Percentiles rank a stretch among this genome's conserved stretches.
phyloP scores from a whole-genome alignment of 768 basidiomycete genomes.

The Neoboletus magnificus region DNA sequence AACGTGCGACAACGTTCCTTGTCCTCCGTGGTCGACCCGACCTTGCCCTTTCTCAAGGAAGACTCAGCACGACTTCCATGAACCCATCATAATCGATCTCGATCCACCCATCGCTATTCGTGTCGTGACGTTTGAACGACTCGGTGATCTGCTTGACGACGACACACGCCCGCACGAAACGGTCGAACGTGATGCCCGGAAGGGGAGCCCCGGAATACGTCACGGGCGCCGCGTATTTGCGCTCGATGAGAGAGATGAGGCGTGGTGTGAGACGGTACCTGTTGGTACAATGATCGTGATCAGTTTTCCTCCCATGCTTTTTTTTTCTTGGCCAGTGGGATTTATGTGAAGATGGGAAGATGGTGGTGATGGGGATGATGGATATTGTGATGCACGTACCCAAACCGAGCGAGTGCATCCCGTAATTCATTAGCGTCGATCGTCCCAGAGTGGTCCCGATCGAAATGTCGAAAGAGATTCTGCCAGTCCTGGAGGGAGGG shows the following conservation, averaged over 20 bases:
- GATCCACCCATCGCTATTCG: conserved; percentile 54
- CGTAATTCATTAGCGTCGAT: conserved; percentile 70
- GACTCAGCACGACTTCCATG: conserved; percentile 46
- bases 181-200: conserved; percentile 79
- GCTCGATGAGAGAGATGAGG: conserved; percentile 62
- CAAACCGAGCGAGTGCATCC: conserved; percentile 71
- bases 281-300: background rate
- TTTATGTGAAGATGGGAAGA: no score
- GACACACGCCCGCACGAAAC: conserved; percentile 84
- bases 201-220: conserved; percentile 31
- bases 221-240: conserved; percentile 63
- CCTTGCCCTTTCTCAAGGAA: conserved; percentile 33
- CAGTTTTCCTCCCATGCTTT: no score
- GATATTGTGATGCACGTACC: conserved; percentile 34
- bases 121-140: conserved; percentile 62
- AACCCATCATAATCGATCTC: conserved; percentile 55
- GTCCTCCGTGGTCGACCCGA: background rate
- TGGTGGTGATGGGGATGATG: background rate
- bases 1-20: background rate
- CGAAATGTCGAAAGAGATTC: conserved; percentile 78
- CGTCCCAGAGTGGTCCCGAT: conserved; percentile 76
- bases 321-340: background rate
- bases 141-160: conserved; percentile 76
- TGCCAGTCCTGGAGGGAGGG: conserved; percentile 70
- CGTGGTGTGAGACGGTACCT: conserved; percentile 68